phyloP scores from a whole-genome alignment of 2,329 filamentous ascomycete species.

The Fusarium palustre region DNA sequence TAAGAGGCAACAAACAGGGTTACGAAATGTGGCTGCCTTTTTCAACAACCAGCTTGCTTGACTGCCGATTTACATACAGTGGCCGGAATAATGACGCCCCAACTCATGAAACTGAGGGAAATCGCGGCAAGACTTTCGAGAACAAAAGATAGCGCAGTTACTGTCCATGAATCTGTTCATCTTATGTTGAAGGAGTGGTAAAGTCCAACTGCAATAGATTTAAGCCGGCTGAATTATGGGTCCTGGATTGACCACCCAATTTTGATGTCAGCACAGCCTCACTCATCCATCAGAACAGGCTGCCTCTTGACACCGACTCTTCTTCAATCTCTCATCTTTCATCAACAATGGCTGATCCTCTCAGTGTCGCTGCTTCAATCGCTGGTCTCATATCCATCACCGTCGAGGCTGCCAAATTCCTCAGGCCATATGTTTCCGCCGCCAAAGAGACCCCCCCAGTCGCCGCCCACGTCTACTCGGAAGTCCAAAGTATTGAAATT shows the following conservation, averaged over 20 bases:
- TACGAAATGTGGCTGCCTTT: background rate
- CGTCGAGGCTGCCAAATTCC: background rate
- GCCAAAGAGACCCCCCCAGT: slow-evolving; percentile 26
- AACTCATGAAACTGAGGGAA: no score
- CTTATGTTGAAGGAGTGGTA: no score
- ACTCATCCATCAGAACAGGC: background rate
- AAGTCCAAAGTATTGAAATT: slow-evolving; percentile 16
- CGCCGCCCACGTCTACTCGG: slow-evolving; percentile 13
- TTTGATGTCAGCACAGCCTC: background rate
- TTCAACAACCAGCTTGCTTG: no score
- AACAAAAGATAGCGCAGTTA: no score
- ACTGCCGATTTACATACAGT: no score
- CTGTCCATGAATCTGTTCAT: background rate
- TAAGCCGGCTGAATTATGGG: background rate
- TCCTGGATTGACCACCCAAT: background rate
- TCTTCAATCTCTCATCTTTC: background rate
- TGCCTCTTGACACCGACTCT: background rate
- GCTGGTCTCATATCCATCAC: slow-evolving; percentile 1
- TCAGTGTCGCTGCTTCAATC: slow-evolving; percentile 27
- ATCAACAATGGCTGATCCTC: background rate
- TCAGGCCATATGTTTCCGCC: slow-evolving; percentile 17
- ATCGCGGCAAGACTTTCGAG: no score
- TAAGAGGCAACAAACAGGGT: background rate
- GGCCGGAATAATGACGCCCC: no score
- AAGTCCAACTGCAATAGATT: background rate